Percentiles rank a stretch among this genome's conserved stretches.
phyloP scores from a whole-genome alignment of 371 early-diverging fungal species.

The Syncephalastrum sp. region DNA sequence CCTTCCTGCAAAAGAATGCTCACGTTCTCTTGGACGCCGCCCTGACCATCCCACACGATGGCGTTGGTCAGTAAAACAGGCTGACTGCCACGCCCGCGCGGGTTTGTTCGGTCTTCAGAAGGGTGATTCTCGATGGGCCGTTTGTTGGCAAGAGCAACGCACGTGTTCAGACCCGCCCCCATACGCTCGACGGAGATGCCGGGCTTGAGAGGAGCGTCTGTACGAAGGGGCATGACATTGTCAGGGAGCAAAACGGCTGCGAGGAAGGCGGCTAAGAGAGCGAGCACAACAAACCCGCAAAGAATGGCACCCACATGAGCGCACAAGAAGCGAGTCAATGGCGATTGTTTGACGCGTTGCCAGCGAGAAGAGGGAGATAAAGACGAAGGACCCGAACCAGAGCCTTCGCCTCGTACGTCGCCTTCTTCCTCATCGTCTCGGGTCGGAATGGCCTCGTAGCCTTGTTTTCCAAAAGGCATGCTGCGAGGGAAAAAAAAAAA shows the following conservation, averaged over 20 bases:
- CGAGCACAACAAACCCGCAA: slow-evolving; percentile 6
- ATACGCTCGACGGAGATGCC: slow-evolving; percentile 19
- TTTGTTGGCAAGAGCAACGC: slow-evolving; percentile 7
- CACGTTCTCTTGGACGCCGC: slow-evolving; percentile 33
- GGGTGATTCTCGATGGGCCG: slow-evolving; percentile 6
- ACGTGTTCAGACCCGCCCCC: slow-evolving; percentile 20
- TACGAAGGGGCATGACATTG: neutral
- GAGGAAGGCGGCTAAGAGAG: slow-evolving; percentile 6
- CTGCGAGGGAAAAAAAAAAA: too few species aligned
- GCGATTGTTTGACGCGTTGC: slow-evolving; percentile 17
- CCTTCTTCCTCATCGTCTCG: slow-evolving; percentile 12
- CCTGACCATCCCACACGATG: slow-evolving; percentile 59
- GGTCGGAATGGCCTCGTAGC: slow-evolving; percentile 20
- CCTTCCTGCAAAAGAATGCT: slow-evolving; percentile 58
- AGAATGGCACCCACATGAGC: slow-evolving; percentile 12
- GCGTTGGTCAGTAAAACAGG: slow-evolving; percentile 50
- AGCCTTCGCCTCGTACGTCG: neutral
- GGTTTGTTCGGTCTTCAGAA: slow-evolving; percentile 13
- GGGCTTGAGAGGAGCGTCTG: slow-evolving; percentile 12
- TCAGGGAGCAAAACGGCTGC: slow-evolving; percentile 11
- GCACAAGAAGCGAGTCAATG: slow-evolving; percentile 11
- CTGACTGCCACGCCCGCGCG: slow-evolving; percentile 15
- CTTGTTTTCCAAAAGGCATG: slow-evolving; percentile 13
- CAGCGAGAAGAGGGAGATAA: slow-evolving; percentile 5
- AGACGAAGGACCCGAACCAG: neutral